Percentiles rank a stretch among this genome's conserved stretches.
phyloP scores from a whole-genome alignment of 1,284 basidiomycete species.

The Vanrija pseudolonga region DNA sequence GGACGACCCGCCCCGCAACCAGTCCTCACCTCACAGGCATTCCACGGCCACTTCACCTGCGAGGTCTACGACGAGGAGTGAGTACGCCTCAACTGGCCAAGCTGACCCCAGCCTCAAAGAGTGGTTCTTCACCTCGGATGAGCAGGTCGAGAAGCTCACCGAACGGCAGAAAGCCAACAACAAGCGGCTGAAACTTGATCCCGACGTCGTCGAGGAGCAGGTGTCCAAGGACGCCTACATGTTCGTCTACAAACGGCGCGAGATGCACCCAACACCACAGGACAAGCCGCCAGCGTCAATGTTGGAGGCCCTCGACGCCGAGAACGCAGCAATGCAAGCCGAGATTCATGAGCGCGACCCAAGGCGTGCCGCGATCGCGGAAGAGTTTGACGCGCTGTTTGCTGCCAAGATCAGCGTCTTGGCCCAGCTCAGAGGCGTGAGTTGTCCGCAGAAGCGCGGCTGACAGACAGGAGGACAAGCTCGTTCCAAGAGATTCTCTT shows the following conservation, averaged over 20 bases:
- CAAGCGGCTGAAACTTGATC: slow-evolving; percentile 9
- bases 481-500: slow-evolving; percentile 29
- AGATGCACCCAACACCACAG: slow-evolving; percentile 2
- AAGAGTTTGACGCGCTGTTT: slow-evolving; percentile 12
- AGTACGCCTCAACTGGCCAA: slow-evolving; percentile 27
- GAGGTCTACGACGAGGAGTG: slow-evolving; percentile 76
- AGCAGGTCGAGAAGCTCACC: slow-evolving; percentile 44
- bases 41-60: slow-evolving; percentile 88
- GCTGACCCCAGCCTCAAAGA: slow-evolving; percentile 55
- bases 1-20: not conserved
- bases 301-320: slow-evolving; percentile 54
- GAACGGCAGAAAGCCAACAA: slow-evolving; percentile 17
- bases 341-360: slow-evolving; percentile 18
- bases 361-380: not conserved
- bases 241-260: slow-evolving; percentile 70
- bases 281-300: slow-evolving; percentile 58
- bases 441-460: not conserved
- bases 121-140: slow-evolving; percentile 92
- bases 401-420: slow-evolving; percentile 25
- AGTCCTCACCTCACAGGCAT: slow-evolving; percentile 57
- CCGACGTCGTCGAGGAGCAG: slow-evolving; percentile 20
- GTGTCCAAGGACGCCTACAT: slow-evolving; percentile 83
- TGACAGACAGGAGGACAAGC: slow-evolving; percentile 26
- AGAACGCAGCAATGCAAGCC: slow-evolving; percentile 52
- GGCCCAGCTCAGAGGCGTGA: slow-evolving; percentile 24